A percentile compares a stretch with the other conserved stretches of the same genome.
These are phyloP conservation scores for Emericellopsis cladophorae DNA, from an alignment of 2,329 filamentous ascomycete genomes.

Conservation along the genomic window DNA sequence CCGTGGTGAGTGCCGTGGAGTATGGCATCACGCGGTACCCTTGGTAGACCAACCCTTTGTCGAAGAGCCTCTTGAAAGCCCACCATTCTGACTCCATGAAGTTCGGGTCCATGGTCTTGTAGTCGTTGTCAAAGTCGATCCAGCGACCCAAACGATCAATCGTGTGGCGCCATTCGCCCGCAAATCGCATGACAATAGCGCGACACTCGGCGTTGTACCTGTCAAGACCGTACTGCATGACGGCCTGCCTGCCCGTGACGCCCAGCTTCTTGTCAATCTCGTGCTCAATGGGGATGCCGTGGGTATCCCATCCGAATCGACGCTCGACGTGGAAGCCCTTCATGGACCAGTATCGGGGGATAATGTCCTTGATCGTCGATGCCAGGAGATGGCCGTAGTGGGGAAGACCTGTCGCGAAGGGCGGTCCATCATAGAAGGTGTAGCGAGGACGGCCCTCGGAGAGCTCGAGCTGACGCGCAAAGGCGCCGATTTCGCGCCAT, in stretches of 20 bases:
- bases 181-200: conserved; percentile 86
- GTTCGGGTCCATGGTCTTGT: conserved; percentile 91
- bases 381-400: conserved; percentile 67
- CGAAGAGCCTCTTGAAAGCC: conserved; percentile 88
- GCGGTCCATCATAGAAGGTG: conserved; percentile 87
- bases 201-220: conserved; percentile 89
- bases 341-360: conserved; percentile 95
- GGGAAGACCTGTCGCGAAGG: conserved; percentile 60
- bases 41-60: conserved; percentile 81
- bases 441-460: conserved; percentile 74
- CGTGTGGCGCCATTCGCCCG: conserved; percentile 74
- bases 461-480: conserved; percentile 72
- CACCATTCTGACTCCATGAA: conserved; percentile 98
- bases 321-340: conserved; percentile 87
- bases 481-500: conserved; percentile 90
- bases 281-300: conserved; percentile 89
- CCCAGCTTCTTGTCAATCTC: conserved; percentile 95
- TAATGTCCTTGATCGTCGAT: conserved; percentile 94
- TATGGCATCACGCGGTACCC: conserved; percentile 92
- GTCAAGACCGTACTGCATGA: conserved; percentile 72
- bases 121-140: conserved; percentile 97
- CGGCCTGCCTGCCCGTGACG: conserved; percentile 77
- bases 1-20: conserved; percentile 79
- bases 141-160: conserved; percentile 84
- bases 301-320: conserved; percentile 89